Base-by-base conservation (phyloP, 2,329 filamentous ascomycete species). In the Sclerotinia spermophila region DNA sequence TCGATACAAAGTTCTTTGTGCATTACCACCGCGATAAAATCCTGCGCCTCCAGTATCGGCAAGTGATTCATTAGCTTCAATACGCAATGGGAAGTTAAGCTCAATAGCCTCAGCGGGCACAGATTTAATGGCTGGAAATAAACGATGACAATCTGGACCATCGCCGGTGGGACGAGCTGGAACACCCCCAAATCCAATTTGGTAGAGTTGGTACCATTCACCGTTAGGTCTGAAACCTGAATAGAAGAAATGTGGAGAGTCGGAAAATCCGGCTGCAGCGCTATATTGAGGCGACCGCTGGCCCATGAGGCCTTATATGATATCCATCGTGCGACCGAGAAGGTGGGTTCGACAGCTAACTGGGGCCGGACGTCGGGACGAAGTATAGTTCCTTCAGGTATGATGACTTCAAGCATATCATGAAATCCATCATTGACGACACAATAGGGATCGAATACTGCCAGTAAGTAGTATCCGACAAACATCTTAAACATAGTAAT, bases 41-140 rank as follows among this genome's bases (percentile, higher is more conserved):
- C 65, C 65, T 33, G 65, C 27, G 5, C 65, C 65, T 17, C 65
- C 65, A 33, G 65, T 67, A 40, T 67, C 53, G 30, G 65, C 65
- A 35, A 67, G 53, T 24, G 65, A 67, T 59, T 67, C 65, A 59
- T 67, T 67, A 27, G 66, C 66, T 59, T 68, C 66, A 15, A 68
- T 68, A 8, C 66, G 66, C 4, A 60, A n/a, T 35, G 55, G 66
- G 19, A 68, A 68, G 38, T 60, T 68, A 6, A 68, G 66, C 44
- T 68, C 66, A 21, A 68, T 68, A 38, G 27, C 66, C 45, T 68
- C 66, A 59, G 30, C 59, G 19, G 66, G 66, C 21, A 68, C 40
- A 38, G 66, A 68, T 51, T 68, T 60, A 7, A 60, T 60, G 7
- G 66, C 55, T 30, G 55, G 66, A 40, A 68, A 68, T n/a, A 68